These are phyloP conservation scores for Pythium folliculosum DNA, from an alignment of 352 stramenopile species.

Conservation along the genomic window DNA sequence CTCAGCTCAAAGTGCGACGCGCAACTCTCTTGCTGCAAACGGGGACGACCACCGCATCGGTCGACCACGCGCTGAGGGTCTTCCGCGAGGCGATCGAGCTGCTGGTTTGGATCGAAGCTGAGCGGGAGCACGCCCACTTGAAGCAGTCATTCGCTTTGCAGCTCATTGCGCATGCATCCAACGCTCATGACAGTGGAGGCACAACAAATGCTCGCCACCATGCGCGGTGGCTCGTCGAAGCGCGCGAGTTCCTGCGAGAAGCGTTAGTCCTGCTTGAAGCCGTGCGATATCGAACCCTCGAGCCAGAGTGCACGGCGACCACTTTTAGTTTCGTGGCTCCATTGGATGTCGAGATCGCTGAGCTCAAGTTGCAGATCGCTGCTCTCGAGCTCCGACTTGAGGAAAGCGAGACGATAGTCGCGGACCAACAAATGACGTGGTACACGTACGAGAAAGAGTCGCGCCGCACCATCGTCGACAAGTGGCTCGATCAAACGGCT, in stretches of 20 bases:
- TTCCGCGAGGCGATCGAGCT: conserved; percentile 21
- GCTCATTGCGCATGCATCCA: background rate
- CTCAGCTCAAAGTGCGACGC: conserved; percentile 18
- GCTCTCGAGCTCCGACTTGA: conserved; percentile 40
- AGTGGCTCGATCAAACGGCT: conserved; percentile 63
- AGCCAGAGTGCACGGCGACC: background rate
- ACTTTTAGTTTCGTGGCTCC: conserved; percentile 4
- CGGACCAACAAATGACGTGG: conserved; percentile 68
- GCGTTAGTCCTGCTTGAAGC: conserved; percentile 9
- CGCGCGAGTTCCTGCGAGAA: conserved; percentile 6
- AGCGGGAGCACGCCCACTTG: background rate
- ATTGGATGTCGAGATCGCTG: conserved; percentile 36
- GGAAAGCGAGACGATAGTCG: conserved; percentile 29
- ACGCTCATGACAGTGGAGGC: too few relatives aligned
- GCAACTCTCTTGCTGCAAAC: conserved; percentile 11
- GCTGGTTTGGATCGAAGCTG: conserved; percentile 5
- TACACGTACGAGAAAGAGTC: conserved; percentile 53
- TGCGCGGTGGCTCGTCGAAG: conserved; percentile 10
- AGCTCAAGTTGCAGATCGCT: conserved; percentile 42
- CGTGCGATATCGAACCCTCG: conserved; percentile 3
- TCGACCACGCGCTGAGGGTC: conserved; percentile 10
- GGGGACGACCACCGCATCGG: background rate
- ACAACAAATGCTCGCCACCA: background rate
- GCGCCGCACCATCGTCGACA: conserved; percentile 59
- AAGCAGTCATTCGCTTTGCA: conserved; percentile 6